Evolutionary conservation across 352 stramenopile species (phyloP).

Genomic region (Globisporangium apiculatum): DNA sequence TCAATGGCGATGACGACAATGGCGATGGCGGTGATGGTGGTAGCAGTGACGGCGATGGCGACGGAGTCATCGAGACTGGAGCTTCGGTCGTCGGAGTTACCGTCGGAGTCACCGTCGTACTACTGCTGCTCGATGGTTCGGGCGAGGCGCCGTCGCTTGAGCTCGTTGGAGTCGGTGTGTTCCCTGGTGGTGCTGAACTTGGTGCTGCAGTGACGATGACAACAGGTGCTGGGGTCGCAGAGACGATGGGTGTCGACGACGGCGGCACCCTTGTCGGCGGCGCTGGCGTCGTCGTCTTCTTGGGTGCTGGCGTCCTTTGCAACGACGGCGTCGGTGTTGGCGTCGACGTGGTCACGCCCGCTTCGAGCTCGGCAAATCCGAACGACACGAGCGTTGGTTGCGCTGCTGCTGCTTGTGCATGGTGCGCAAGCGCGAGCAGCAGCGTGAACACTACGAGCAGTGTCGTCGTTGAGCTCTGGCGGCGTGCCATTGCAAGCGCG

Average conservation of each 20-base stretch:
- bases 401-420: background rate
- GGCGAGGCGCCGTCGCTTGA: background rate
- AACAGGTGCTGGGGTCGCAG: background rate
- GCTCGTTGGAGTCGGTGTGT: background rate
- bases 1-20: background rate
- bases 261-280: background rate
- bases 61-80: background rate
- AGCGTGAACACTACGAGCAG: background rate
- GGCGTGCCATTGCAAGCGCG: background rate
- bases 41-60: background rate
- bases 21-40: background rate
- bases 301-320: background rate
- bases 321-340: background rate
- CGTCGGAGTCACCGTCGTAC: background rate
- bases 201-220: background rate
- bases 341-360: background rate
- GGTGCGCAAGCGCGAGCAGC: background rate
- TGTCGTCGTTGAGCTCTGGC: background rate
- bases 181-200: background rate
- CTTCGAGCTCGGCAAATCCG: background rate
- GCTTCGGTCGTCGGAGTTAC: background rate
- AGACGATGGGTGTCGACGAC: background rate
- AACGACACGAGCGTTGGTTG: background rate
- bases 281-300: background rate
- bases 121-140: background rate